Evolutionary conservation across 805 yeast species (phyloP), one percentile per base, ranked within the genome.

Genomic region (Candida pseudoglaebosa): DNA sequence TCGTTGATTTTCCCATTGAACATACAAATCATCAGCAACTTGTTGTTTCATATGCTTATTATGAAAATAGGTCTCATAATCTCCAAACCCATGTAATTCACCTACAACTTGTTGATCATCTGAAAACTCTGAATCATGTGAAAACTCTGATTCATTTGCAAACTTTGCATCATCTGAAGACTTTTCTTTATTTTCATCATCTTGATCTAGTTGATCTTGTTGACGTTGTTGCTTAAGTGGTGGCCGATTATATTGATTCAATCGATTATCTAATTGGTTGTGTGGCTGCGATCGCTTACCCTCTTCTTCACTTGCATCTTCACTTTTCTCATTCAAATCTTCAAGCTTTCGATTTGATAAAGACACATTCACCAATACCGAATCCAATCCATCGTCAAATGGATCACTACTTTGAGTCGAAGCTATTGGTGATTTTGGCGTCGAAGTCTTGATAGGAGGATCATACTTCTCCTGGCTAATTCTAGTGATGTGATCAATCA

Each of bases 41-140:
- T 78, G 86, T 44, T 87, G 90, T 50, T 82, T 82, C 19, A 57
- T 45, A 16, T 65, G 69, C 52, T 87, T 87, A 48, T 78, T 70
- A 7, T 64, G 67, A 40, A 86, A 79, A 49, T 87, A 87, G 1
- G 77, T 61, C n/a, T 56, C 75, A 50, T 77, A 82, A 44, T 80
- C 88, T 2, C 88, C 88, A 60, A 83, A 84, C 10, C 60, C 64
- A 34, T 71, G 71, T 18, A 58, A 63, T 2, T 57, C 59, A n/a
- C 26, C 26, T 22, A 22, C 26, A n/a, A n/a, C n/a, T n/a, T n/a
- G n/a, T n/a, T n/a, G n/a, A n/a, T n/a, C n/a, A n/a, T n/a, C n/a
- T n/a, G n/a, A n/a, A n/a, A n/a, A n/a, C n/a, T n/a, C n/a, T n/a
- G n/a, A n/a, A n/a, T n/a, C n/a, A n/a, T n/a, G n/a, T n/a, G n/a